Conservation (phyloP, 805 yeast species). For the Metschnikowia orientalis region DNA sequence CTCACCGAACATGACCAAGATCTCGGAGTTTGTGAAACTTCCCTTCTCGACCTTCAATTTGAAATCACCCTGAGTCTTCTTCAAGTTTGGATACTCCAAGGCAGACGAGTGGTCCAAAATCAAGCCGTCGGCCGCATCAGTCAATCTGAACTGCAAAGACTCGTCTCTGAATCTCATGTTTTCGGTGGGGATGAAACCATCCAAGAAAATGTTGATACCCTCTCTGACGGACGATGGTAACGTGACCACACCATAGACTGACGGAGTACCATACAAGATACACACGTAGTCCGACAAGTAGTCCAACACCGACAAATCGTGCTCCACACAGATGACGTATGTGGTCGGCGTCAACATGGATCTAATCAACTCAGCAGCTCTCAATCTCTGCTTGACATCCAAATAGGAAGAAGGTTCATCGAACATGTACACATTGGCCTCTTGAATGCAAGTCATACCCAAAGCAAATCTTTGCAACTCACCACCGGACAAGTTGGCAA, state of each 20-base stretch:
- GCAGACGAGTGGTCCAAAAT: constrained; percentile 74
- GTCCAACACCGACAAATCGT: constrained; percentile 96
- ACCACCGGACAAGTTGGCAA: constrained; percentile 91
- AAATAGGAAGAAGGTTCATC: constrained; percentile 98
- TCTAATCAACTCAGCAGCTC: constrained; percentile 94
- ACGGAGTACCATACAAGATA: constrained; percentile 95
- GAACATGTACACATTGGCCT: constrained; percentile 96
- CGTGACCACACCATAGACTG: constrained; percentile 98
- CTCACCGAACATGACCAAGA: constrained; percentile 99
- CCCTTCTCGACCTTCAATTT: constrained; percentile 76
- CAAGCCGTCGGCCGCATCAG: constrained; percentile 80
- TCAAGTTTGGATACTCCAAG: constrained; percentile 74
- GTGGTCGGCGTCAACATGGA: constrained; percentile 69
- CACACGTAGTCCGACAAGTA: constrained; percentile 95
- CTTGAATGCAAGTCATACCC: constrained; percentile 94
- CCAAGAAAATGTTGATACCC: constrained; percentile 97
- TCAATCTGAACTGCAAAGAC: constrained; percentile 86
- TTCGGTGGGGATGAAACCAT: constrained; percentile 96
- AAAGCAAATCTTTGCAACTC: constrained; percentile 97
- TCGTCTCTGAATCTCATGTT: constrained; percentile 96
- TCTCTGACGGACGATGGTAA: constrained; percentile 96
- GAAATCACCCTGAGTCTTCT: constrained; percentile 95
- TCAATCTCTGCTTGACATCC: constrained; percentile 97
- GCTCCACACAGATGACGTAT: constrained; percentile 96
- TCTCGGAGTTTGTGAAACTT: constrained; percentile 93